A percentile compares a stretch with the other conserved stretches of the same genome.
Conservation (phyloP, 495 filamentous ascomycete genomes). For the Parachaetomium inaequale region DNA sequence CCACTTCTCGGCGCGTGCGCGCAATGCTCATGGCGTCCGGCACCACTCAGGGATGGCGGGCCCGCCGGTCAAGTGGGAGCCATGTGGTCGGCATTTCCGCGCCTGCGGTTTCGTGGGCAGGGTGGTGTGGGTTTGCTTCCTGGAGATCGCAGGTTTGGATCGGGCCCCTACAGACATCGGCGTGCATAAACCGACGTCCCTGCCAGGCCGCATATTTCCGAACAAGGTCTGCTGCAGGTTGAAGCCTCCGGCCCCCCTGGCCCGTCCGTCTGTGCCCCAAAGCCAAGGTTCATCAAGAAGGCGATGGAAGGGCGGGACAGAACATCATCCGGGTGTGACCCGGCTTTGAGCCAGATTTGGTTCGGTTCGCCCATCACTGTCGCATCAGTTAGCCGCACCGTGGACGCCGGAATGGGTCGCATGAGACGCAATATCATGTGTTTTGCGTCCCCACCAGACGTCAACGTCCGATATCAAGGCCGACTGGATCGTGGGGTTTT, state of each 20-base stretch:
- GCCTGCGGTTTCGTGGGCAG: not conserved
- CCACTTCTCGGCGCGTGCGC: not conserved
- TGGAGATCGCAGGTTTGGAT: constrained; percentile 6
- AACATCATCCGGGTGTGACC: constrained; percentile 24
- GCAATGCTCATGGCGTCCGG: not conserved
- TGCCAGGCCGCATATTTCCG: constrained; percentile 19
- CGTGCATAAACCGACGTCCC: constrained; percentile 21
- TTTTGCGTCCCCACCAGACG: constrained; percentile 2
- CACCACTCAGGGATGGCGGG: not conserved
- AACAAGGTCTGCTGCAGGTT: constrained; percentile 17
- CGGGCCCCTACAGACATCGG: constrained; percentile 7
- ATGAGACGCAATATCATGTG: constrained; percentile 30
- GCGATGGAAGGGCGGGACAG: constrained; percentile 18
- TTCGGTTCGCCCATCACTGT: constrained; percentile 22
- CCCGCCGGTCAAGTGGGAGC: not conserved
- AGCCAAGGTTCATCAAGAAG: constrained; percentile 17
- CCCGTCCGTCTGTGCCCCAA: constrained; percentile 12
- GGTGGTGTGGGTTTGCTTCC: not conserved
- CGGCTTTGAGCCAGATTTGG: constrained; percentile 21
- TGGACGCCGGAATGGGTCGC: constrained; percentile 30
- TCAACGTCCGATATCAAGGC: constrained; percentile 8
- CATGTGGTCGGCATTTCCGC: constrained; percentile 5
- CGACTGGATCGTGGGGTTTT: not conserved
- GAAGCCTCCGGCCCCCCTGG: not conserved
- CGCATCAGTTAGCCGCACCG: constrained; percentile 9